Evolutionary conservation across 148 eudicot genomes (phyloP).

Genomic region (Nyssa sinensis): DNA sequence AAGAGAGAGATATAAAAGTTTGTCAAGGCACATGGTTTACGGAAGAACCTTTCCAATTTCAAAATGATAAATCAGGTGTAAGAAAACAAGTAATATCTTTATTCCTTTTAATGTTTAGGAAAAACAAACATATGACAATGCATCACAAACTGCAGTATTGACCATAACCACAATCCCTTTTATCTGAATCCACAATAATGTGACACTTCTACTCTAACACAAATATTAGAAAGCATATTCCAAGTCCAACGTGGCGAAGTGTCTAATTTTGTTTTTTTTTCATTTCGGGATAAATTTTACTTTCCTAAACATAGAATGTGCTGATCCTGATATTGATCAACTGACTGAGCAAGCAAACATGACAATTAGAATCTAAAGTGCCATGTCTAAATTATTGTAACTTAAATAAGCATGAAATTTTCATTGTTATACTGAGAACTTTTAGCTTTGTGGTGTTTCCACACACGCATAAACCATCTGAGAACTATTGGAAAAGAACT

Average conservation of each 20-base stretch:
- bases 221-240: too few relatives aligned
- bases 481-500: neutral
- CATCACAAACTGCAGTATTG: neutral
- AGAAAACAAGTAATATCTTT: too few relatives aligned
- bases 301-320: neutral
- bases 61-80: neutral
- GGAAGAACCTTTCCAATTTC: neutral
- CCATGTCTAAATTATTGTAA: neutral
- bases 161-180: neutral
- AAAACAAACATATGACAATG: neutral
- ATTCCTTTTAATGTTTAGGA: too few relatives aligned
- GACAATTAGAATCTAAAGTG: neutral
- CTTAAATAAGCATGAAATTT: neutral
- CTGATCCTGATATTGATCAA: neutral
- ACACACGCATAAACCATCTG: neutral
- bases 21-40: neutral
- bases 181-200: neutral
- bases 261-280: neutral
- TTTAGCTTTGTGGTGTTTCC: neutral
- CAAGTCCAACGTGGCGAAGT: neutral
- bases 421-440: neutral
- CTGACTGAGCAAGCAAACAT: conserved; percentile 1
- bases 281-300: neutral
- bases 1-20: conserved; percentile 20
- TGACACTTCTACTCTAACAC: neutral